Percentiles rank a stretch among this genome's conserved stretches.
These are phyloP conservation scores for Butyriboletus regius DNA, from an alignment of 1,284 basidiomycete species.

Conservation along the genomic window DNA sequence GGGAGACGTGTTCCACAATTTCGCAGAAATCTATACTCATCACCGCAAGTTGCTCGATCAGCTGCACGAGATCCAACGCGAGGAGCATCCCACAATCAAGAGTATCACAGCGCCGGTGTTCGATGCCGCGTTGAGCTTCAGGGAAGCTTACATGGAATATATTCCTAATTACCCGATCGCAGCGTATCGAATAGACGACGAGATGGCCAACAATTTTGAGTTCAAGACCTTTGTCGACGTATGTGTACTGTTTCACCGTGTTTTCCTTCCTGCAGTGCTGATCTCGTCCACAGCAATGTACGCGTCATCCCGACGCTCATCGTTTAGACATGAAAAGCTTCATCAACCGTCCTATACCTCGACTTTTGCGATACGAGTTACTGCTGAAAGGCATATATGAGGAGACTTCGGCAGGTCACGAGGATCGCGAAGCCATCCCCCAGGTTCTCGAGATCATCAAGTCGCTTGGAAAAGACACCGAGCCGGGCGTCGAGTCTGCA, in stretches of 20 bases:
- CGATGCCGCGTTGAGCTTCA: conserved; percentile 85
- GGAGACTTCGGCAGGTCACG: conserved; percentile 64
- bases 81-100: conserved; percentile 80
- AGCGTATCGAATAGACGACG: conserved; percentile 83
- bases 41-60: conserved; percentile 70
- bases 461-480: conserved; percentile 72
- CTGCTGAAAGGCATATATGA: conserved; percentile 75
- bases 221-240: conserved; percentile 85
- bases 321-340: conserved; percentile 82
- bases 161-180: conserved; percentile 92
- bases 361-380: conserved; percentile 81
- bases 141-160: conserved; percentile 88
- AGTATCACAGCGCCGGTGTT: conserved; percentile 81
- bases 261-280: neutral
- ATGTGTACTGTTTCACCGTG: conserved; percentile 19
- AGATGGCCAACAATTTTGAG: conserved; percentile 68
- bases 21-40: conserved; percentile 67
- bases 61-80: conserved; percentile 79
- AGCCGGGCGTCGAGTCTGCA: conserved; percentile 74
- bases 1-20: conserved; percentile 89
- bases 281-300: conserved; percentile 46
- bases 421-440: conserved; percentile 72
- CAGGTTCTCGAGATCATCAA: conserved; percentile 81
- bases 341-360: conserved; percentile 81
- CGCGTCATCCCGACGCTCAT: conserved; percentile 68